Conservation (phyloP, 345 rosid genomes). For the Arabidopsis suecica region DNA sequence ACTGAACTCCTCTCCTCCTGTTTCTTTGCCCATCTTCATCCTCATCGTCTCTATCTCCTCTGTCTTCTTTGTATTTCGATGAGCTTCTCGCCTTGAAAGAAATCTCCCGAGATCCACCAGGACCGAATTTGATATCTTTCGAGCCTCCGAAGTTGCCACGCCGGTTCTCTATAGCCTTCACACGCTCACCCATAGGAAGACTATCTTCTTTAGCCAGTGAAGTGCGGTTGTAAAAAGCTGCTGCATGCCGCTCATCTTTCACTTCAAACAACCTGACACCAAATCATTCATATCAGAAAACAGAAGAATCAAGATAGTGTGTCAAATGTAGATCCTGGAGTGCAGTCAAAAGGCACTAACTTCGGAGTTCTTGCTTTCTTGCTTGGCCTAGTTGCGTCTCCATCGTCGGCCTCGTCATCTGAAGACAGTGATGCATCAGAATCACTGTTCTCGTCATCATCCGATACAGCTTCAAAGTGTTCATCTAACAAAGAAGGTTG, state of each 20-base stretch:
- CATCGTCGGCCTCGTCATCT: constrained; percentile 53
- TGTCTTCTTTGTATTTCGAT: constrained; percentile 66
- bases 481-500: constrained; percentile 74
- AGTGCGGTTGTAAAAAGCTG: constrained; percentile 64
- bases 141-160: constrained; percentile 44
- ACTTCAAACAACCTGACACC: constrained; percentile 73
- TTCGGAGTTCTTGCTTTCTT: constrained; percentile 69
- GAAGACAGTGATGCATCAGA: constrained; percentile 62
- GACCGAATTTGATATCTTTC: constrained; percentile 70
- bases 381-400: constrained; percentile 38
- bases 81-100: constrained; percentile 71
- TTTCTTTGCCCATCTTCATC: constrained; percentile 43
- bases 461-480: constrained; percentile 77
- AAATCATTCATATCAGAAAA: constrained; percentile 19
- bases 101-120: constrained; percentile 90
- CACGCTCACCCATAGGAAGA: constrained; percentile 85
- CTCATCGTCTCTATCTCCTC: constrained; percentile 49
- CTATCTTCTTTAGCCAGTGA: constrained; percentile 79
- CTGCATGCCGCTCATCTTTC: constrained; percentile 86
- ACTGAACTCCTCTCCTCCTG: constrained; percentile 80
- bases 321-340: constrained; percentile 3
- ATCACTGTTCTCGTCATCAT: constrained; percentile 64
- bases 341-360: constrained; percentile 48
- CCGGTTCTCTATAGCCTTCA: constrained; percentile 57
- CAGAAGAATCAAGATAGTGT: not conserved